A percentile compares a stretch with the other conserved stretches of the same genome.
Conservation (phyloP, 2,329 filamentous ascomycete genomes). For the Colletotrichum sp. region DNA sequence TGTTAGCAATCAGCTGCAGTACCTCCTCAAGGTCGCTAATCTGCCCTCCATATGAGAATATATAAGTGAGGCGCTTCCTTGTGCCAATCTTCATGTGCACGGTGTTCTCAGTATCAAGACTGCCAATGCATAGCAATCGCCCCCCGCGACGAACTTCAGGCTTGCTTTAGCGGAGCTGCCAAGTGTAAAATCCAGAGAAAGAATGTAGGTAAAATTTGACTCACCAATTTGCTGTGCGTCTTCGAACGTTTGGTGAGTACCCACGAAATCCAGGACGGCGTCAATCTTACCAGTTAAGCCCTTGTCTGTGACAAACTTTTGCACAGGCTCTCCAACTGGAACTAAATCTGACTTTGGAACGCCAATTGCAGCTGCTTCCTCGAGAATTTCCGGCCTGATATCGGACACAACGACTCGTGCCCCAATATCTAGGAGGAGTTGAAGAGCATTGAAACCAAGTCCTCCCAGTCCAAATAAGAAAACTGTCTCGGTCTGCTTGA, state of each 20-base stretch:
- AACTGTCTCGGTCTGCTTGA: conserved; percentile 38
- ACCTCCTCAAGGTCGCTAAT: conserved; percentile 41
- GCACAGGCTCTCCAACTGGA: conserved; percentile 29
- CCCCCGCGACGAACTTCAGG: conserved; percentile 36
- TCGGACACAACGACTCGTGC: conserved; percentile 56
- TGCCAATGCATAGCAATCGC: conserved; percentile 44
- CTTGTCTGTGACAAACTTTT: conserved; percentile 31
- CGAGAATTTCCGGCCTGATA: conserved; percentile 20
- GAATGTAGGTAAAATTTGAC: neutral
- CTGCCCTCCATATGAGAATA: conserved; percentile 49
- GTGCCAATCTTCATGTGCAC: conserved; percentile 49
- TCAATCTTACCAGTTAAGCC: conserved; percentile 27
- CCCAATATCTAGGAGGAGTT: conserved; percentile 39
- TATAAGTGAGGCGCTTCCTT: conserved; percentile 43
- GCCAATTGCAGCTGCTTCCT: conserved; percentile 29
- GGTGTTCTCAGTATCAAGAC: conserved; percentile 41
- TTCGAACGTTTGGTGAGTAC: conserved; percentile 38
- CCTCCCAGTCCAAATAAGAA: conserved; percentile 46
- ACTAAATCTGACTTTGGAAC: conserved; percentile 35
- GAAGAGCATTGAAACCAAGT: conserved; percentile 44
- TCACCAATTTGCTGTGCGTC: conserved; percentile 39
- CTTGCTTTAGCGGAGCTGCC: neutral
- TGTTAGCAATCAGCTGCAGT: conserved; percentile 36
- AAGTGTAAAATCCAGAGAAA: neutral
- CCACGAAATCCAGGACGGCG: conserved; percentile 37